Base-by-base conservation (phyloP, 805 yeast species). In the Yamadazyma sp. region DNA sequence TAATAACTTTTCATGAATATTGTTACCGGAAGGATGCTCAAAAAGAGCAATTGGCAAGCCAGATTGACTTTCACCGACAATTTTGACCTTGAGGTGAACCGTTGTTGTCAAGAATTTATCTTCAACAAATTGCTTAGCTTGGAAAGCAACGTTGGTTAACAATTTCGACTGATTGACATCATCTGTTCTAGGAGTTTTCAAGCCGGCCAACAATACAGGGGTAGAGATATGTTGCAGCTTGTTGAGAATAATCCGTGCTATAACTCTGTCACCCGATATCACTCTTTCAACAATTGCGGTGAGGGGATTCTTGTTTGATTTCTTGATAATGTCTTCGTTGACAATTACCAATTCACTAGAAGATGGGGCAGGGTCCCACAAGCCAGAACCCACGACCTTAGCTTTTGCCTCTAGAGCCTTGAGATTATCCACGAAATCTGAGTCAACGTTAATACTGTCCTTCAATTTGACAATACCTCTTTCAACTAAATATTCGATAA, bases 251-350 rank as follows among this genome's bases (percentile, higher is more conserved):
- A 79, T 56, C 27, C 95, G 74, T 9, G 77, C 74, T 25, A 82
- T 64, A n/a, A 86, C 59, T 32, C 95, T 67, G 60, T 87, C 95
- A 33, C 95, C 96, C 45, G 81, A 67, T 42, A 85, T 70, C 21
- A 82, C 93, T 50, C 75, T 79, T 60, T 87, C 95, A 17, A 87
- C 82, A 40, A 87, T 73, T 21, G 85, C 71, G 12, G 70, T 60
- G 33, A 76, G 58, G 17, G 80, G 77, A n/a, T 58, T 38, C 11
- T 51, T 47, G 37, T 53, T 54, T 6, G 78, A 69, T 40, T 57
- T 57, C 12, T 55, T 57, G 30, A 63, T 55, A 25, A 67, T 59
- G 4, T 43, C 46, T 8, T 60, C 63, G 14, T 62, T 49, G 21
- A 75, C 43, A 4, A 48, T 41, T 15, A 62, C 52, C 15, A 47